A percentile compares a stretch with the other conserved stretches of the same genome.
Conservation (phyloP, 306 rosid genomes). For the Senna siamea region DNA sequence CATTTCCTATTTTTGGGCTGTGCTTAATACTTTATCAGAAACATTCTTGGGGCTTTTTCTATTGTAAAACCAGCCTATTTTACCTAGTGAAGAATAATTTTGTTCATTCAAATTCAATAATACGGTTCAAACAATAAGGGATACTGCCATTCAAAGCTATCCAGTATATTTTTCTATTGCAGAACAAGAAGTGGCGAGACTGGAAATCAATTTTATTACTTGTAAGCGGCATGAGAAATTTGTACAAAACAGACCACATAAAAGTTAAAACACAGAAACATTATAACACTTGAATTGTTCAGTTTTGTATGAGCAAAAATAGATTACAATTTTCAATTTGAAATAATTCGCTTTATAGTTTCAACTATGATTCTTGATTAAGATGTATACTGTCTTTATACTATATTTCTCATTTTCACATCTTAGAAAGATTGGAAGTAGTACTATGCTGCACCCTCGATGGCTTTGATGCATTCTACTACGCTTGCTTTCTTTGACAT, state of each 20-base stretch:
- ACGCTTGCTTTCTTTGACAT: conserved; percentile 76
- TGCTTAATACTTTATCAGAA: too few species aligned
- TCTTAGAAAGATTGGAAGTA: conserved; percentile 13
- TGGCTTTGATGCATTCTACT: conserved; percentile 78
- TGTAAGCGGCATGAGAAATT: too few species aligned
- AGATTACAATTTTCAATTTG: not conserved
- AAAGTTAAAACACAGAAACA: too few species aligned
- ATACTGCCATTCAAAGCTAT: too few species aligned
- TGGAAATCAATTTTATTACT: too few species aligned
- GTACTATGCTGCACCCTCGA: conserved; percentile 65
- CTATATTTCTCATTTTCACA: not conserved
- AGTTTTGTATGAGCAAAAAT: not conserved
- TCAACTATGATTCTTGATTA: not conserved
- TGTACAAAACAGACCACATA: too few species aligned
- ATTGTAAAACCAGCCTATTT: too few species aligned
- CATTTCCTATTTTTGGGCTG: too few species aligned
- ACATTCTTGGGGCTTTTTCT: too few species aligned
- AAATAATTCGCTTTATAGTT: not conserved
- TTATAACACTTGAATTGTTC: not conserved
- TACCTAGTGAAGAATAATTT: too few species aligned
- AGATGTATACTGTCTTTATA: conserved; percentile 19
- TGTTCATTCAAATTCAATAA: not conserved
- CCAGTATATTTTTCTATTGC: too few species aligned
- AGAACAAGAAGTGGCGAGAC: too few species aligned
- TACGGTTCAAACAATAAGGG: not conserved